Evolutionary conservation across 305 asterid genomes (phyloP).

Genomic region (Coffea humblotiana): DNA sequence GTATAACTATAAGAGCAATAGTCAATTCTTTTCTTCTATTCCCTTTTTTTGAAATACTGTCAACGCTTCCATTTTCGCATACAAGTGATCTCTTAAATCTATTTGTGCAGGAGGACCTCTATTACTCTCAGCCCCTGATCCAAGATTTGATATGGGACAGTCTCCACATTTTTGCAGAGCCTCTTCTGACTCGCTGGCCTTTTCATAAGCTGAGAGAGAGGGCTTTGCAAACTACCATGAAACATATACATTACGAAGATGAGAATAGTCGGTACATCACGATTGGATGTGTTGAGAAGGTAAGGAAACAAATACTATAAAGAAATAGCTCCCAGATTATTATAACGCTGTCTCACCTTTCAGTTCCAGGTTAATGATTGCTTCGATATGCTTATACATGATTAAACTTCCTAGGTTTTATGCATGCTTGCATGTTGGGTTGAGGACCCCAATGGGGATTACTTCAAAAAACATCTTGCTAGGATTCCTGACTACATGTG

Average conservation of each 20-base stretch:
- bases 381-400: neutral
- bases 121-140: constrained; percentile 78
- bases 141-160: constrained; percentile 90
- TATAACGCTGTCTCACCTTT: neutral
- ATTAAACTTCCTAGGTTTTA: constrained; percentile 37
- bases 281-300: constrained; percentile 81
- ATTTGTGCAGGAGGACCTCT: constrained; percentile 71
- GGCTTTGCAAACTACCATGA: constrained; percentile 77
- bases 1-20: constrained; percentile 24
- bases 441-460: constrained; percentile 82
- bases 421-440: constrained; percentile 96
- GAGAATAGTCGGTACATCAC: constrained; percentile 86
- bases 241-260: constrained; percentile 90
- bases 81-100: neutral
- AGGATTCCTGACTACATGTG: constrained; percentile 84
- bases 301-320: neutral
- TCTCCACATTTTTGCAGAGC: constrained; percentile 65
- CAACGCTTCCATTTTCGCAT: neutral
- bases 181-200: constrained; percentile 84
- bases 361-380: neutral
- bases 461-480: constrained; percentile 88
- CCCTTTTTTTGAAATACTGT: neutral
- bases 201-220: constrained; percentile 70
- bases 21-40: neutral
- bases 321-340: neutral